Conservation (phyloP, 768 basidiomycete species). For the Pholiota molesta region DNA sequence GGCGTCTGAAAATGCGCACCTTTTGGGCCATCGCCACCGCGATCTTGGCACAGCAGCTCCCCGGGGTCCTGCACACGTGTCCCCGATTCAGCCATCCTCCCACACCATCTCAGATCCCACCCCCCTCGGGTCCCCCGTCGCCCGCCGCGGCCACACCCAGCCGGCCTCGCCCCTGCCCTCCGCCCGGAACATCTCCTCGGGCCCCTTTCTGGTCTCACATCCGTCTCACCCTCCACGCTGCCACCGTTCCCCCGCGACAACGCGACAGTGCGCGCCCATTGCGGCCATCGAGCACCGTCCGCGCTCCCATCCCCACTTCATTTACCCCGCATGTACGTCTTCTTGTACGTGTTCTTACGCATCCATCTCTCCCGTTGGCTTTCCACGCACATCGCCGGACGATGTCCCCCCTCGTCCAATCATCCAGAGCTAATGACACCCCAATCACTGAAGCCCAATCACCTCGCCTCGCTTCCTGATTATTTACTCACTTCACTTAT, state of each 20-base stretch:
- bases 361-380: too few species aligned
- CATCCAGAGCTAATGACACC: background rate
- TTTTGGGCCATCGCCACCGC: constrained; percentile 1
- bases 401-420: background rate
- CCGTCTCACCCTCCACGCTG: too few species aligned
- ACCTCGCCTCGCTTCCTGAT: background rate
- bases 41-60: constrained; percentile 15
- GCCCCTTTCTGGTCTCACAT: background rate
- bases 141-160: constrained; percentile 2
- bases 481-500: too few species aligned
- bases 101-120: constrained; percentile 8
- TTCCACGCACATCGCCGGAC: background rate
- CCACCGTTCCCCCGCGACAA: background rate
- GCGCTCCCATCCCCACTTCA: too few species aligned
- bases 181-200: background rate
- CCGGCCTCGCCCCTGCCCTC: background rate
- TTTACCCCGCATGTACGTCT: too few species aligned
- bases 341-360: too few species aligned
- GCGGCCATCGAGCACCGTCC: too few species aligned
- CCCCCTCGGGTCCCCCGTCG: background rate
- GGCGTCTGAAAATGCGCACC: background rate
- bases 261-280: background rate
- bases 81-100: constrained; percentile 6
- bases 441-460: background rate
- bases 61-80: constrained; percentile 20